Conservation (phyloP, 495 filamentous ascomycete genomes). For the Podospora australis region DNA sequence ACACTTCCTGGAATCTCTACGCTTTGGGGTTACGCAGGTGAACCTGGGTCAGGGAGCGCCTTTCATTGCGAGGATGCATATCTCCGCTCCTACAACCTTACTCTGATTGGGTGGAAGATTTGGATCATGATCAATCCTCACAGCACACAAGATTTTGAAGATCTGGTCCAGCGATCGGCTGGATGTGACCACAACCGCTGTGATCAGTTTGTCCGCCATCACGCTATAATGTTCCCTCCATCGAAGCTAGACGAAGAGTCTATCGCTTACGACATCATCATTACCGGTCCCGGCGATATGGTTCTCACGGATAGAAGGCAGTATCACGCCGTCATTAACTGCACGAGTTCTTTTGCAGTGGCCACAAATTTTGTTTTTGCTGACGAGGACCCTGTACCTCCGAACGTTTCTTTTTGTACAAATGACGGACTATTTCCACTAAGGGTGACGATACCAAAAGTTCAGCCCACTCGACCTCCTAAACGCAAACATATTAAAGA, state of each 20-base stretch:
- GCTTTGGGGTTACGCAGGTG: not conserved
- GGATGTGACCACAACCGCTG: not conserved
- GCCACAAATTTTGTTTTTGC: not conserved
- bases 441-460: not conserved
- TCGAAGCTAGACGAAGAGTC: not conserved
- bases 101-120: conserved; percentile 4
- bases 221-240: not conserved
- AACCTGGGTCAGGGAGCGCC: not conserved
- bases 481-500: conserved; percentile 6
- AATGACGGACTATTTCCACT: not conserved
- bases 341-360: not conserved
- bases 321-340: not conserved
- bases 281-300: conserved; percentile 2
- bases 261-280: not conserved
- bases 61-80: conserved; percentile 4
- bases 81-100: conserved; percentile 5
- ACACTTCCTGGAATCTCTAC: not conserved
- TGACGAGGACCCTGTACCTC: not conserved
- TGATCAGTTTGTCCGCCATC: conserved; percentile 6
- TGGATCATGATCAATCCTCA: conserved; percentile 1
- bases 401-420: not conserved
- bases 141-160: not conserved
- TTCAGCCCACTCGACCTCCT: not conserved
- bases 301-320: not conserved
- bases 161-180: conserved; percentile 2